Conservation (phyloP, 1,139 yeast species). For the Ogataea hybrid region DNA sequence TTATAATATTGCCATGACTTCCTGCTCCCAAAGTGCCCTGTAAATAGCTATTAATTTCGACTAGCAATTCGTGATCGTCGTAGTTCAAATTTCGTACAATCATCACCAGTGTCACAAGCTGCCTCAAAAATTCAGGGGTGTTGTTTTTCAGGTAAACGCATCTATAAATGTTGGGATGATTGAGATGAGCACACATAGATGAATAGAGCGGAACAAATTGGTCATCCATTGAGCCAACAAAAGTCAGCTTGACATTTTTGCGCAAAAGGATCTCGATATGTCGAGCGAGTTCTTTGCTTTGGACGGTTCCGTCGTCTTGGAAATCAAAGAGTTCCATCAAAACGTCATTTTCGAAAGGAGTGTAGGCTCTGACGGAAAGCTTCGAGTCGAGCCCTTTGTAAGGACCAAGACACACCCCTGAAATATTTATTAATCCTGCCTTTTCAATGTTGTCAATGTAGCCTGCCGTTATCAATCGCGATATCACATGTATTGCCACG, state of each 20-base stretch:
- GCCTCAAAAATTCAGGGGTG: slow-evolving; percentile 47
- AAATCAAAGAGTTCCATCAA: slow-evolving; percentile 48
- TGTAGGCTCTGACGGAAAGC: slow-evolving; percentile 46
- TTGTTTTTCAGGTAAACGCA: slow-evolving; percentile 39
- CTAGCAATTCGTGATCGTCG: slow-evolving; percentile 50
- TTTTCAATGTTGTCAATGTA: slow-evolving; percentile 25
- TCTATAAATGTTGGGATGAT: slow-evolving; percentile 56
- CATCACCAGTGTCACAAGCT: slow-evolving; percentile 46
- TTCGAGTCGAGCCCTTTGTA: slow-evolving; percentile 43
- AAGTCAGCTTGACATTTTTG: slow-evolving; percentile 47
- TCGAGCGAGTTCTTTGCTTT: slow-evolving; percentile 35
- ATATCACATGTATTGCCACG: slow-evolving; percentile 43
- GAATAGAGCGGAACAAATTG: slow-evolving; percentile 46
- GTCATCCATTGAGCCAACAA: slow-evolving; percentile 47
- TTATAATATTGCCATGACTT: slow-evolving; percentile 50
- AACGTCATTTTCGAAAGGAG: slow-evolving; percentile 46
- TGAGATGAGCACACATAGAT: slow-evolving; percentile 41
- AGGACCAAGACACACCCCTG: slow-evolving; percentile 48
- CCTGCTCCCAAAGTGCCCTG: slow-evolving; percentile 51
- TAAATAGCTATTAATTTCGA: slow-evolving; percentile 49
- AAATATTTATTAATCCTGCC: slow-evolving; percentile 45
- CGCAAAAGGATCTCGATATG: slow-evolving; percentile 37
- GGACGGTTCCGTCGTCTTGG: slow-evolving; percentile 38
- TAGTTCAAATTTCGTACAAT: slow-evolving; percentile 49
- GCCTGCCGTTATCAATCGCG: slow-evolving; percentile 33